Conservation (phyloP, 495 filamentous ascomycete species). For the Trichodelitschia bisporula region DNA sequence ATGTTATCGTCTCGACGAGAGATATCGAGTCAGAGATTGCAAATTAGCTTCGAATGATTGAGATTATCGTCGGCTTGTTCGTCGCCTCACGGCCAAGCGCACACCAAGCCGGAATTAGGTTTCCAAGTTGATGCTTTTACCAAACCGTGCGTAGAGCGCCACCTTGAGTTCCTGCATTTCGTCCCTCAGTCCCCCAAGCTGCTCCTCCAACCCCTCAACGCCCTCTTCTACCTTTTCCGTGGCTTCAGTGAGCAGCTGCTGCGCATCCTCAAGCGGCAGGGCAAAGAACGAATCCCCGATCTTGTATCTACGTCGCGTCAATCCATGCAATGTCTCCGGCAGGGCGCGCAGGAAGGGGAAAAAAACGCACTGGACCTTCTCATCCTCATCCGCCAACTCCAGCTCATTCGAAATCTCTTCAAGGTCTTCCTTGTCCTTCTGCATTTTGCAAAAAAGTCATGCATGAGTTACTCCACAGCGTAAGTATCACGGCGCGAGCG, state of each 20-base stretch:
- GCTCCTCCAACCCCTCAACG: constrained; percentile 50
- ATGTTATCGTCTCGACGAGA: no score
- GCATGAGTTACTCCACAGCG: no score
- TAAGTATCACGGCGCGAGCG: no score
- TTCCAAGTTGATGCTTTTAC: constrained; percentile 85
- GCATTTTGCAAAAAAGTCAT: no score
- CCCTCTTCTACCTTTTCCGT: constrained; percentile 50
- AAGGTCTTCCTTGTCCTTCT: constrained; percentile 98
- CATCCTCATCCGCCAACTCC: constrained; percentile 88
- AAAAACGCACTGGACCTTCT: constrained; percentile 51
- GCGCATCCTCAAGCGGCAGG: constrained; percentile 57
- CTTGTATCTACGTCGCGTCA: constrained; percentile 43
- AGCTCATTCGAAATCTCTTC: constrained; percentile 79
- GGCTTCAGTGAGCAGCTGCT: constrained; percentile 51
- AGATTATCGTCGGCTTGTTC: not conserved
- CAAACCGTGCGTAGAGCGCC: constrained; percentile 79
- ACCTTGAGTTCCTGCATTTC: constrained; percentile 78
- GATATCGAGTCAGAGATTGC: no score
- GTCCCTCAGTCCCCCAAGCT: constrained; percentile 44
- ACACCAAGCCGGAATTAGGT: constrained; percentile 29
- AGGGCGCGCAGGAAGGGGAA: not conserved
- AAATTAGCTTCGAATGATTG: no score
- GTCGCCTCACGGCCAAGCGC: not conserved
- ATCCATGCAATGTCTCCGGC: not conserved
- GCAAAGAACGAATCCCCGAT: constrained; percentile 89